Evolutionary conservation across 176 grass and related monocot species (phyloP).

Genomic region (Chrysopogon serrulatus): DNA sequence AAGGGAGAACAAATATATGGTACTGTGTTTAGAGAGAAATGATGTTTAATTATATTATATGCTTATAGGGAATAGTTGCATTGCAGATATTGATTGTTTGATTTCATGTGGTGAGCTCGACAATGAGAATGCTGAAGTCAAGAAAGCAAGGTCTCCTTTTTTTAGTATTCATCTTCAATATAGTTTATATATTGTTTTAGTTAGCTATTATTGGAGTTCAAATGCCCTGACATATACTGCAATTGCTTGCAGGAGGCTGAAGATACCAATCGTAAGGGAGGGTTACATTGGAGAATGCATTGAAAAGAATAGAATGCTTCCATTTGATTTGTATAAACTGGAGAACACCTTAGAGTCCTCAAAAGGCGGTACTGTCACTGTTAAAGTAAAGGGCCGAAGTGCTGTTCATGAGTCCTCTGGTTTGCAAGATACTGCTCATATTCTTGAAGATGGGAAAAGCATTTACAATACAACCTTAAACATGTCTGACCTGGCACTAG

Average conservation of each 20-base stretch:
- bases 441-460: constrained; percentile 86
- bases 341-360: constrained; percentile 51
- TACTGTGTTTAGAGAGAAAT: neutral
- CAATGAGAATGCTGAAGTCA: constrained; percentile 67
- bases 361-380: constrained; percentile 66
- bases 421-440: constrained; percentile 91
- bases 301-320: constrained; percentile 63
- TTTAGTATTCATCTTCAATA: neutral
- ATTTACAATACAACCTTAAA: constrained; percentile 96
- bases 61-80: constrained; percentile 27
- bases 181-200: constrained; percentile 22
- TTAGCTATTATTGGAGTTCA: neutral
- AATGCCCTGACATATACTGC: constrained; percentile 2
- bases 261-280: constrained; percentile 77
- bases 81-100: constrained; percentile 85
- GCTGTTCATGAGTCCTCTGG: constrained; percentile 94
- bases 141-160: constrained; percentile 68
- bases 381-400: constrained; percentile 96
- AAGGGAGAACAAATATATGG: neutral
- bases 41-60: constrained; percentile 18
- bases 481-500: constrained; percentile 91
- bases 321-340: constrained; percentile 79
- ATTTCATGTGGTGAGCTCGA: constrained; percentile 61
- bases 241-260: constrained; percentile 74
- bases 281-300: constrained; percentile 74